phyloP scores from a whole-genome alignment of 768 basidiomycete genomes.

The Suillus subaureus region DNA sequence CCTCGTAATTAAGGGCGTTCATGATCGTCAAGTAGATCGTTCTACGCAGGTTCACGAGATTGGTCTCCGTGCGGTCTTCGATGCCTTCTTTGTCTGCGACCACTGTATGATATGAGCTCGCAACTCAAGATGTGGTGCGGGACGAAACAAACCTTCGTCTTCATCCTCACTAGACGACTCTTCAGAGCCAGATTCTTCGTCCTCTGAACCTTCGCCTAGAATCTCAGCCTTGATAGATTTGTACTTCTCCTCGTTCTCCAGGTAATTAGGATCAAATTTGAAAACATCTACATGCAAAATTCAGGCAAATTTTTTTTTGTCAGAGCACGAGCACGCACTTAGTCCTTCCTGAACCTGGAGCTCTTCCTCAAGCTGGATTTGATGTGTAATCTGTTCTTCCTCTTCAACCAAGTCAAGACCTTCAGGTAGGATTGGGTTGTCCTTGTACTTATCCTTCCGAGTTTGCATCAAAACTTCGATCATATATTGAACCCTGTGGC shows the following conservation, averaged over 20 bases:
- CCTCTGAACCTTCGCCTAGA: constrained; percentile 84
- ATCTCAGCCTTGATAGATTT: constrained; percentile 91
- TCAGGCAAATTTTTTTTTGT: constrained; percentile 11
- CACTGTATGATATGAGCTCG: constrained; percentile 38
- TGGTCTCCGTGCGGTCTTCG: constrained; percentile 93
- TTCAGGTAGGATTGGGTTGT: constrained; percentile 93
- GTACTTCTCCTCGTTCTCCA: constrained; percentile 94
- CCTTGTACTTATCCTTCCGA: constrained; percentile 98
- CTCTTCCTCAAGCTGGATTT: constrained; percentile 90
- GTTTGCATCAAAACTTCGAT: constrained; percentile 99
- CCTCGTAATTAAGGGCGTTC: constrained; percentile 97
- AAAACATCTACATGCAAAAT: constrained; percentile 72
- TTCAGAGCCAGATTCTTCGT: constrained; percentile 64
- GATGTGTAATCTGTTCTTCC: constrained; percentile 97
- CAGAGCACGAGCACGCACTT: constrained; percentile 48
- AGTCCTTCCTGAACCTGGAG: constrained; percentile 92
- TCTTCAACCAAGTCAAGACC: constrained; percentile 97
- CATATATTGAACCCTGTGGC: constrained; percentile 98
- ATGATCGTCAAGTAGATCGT: constrained; percentile 98
- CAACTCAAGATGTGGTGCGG: constrained; percentile 30
- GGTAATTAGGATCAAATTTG: constrained; percentile 87
- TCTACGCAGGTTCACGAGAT: constrained; percentile 91
- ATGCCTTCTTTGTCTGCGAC: constrained; percentile 86
- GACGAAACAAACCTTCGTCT: constrained; percentile 39
- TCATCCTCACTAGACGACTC: constrained; percentile 69